A percentile compares a stretch with the other conserved stretches of the same genome.
These are phyloP conservation scores for Beta vulgaris DNA, from an alignment of 148 eudicot genomes.

Conservation along the genomic window DNA sequence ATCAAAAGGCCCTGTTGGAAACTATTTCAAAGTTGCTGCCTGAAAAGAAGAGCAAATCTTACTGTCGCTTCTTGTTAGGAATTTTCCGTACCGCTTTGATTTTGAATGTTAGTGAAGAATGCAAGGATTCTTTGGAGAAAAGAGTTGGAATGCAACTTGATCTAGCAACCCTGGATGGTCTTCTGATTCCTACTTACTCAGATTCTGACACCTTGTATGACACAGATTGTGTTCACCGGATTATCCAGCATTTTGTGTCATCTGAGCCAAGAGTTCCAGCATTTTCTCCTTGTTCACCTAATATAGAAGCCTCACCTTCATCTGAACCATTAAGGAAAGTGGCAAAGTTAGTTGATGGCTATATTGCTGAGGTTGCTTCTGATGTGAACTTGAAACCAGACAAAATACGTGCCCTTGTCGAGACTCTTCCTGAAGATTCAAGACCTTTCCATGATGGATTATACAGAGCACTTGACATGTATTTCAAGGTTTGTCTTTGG, in stretches of 20 bases:
- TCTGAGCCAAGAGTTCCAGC: constrained; percentile 36
- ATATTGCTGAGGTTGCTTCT: constrained; percentile 93
- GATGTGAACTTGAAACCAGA: constrained; percentile 86
- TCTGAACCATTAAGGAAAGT: constrained; percentile 61
- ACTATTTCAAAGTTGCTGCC: constrained; percentile 70
- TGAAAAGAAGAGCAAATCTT: constrained; percentile 69
- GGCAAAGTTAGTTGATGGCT: constrained; percentile 72
- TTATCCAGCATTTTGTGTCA: constrained; percentile 58
- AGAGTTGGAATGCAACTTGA: constrained; percentile 85
- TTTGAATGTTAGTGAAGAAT: constrained; percentile 56
- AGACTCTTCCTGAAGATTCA: constrained; percentile 80
- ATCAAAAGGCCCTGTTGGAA: constrained; percentile 66
- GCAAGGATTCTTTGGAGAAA: constrained; percentile 70
- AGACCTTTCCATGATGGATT: constrained; percentile 90
- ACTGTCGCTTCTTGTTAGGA: constrained; percentile 77
- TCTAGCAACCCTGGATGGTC: constrained; percentile 66
- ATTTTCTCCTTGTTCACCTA: constrained; percentile 55
- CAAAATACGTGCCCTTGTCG: constrained; percentile 64
- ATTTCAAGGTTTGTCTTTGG: constrained; percentile 65
- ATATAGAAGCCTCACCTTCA: constrained; percentile 50
- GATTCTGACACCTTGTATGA: constrained; percentile 80
- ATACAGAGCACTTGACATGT: constrained; percentile 85
- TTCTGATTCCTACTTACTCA: constrained; percentile 78
- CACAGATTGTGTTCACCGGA: constrained; percentile 75
- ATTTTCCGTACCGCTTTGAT: constrained; percentile 83